phyloP scores from a whole-genome alignment of 495 filamentous ascomycete species.

The Hypoxylon crocopeplum region DNA sequence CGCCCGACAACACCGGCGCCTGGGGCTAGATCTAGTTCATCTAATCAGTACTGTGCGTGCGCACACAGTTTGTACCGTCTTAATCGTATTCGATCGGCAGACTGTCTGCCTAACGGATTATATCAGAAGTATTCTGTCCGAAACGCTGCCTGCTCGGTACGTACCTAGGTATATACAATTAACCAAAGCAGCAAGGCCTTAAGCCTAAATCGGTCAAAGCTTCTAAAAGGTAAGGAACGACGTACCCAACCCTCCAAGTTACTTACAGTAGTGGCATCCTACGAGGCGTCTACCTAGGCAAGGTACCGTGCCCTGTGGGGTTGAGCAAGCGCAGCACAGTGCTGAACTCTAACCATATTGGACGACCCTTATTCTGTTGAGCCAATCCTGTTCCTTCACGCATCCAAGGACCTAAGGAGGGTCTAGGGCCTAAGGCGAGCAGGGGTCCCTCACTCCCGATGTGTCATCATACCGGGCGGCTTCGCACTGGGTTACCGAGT shows the following conservation, averaged over 20 bases:
- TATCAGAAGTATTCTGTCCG: no score
- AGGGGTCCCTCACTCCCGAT: constrained; percentile 35
- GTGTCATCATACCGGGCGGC: constrained; percentile 32
- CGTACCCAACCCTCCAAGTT: no score
- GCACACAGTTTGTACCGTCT: neutral
- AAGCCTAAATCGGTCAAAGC: no score
- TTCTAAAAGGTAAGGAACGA: no score
- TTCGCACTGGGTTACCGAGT: constrained; percentile 27
- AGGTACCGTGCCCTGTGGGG: no score
- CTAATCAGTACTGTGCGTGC: neutral
- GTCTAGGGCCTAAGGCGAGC: neutral
- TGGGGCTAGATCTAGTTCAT: constrained; percentile 23
- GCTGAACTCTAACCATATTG: constrained; percentile 5
- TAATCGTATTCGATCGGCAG: no score
- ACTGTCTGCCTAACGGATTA: neutral
- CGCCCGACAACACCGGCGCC: constrained; percentile 21
- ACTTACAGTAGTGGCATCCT: no score
- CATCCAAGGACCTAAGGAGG: neutral
- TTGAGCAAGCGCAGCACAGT: no score
- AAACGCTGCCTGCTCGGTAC: no score
- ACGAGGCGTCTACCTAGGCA: no score
- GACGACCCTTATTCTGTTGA: neutral
- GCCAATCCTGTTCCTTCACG: constrained; percentile 20
- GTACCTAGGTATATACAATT: no score
- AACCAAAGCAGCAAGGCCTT: no score